Evolutionary conservation across 331 rosid species (phyloP).

Genomic region (Telfairia occidentalis): DNA sequence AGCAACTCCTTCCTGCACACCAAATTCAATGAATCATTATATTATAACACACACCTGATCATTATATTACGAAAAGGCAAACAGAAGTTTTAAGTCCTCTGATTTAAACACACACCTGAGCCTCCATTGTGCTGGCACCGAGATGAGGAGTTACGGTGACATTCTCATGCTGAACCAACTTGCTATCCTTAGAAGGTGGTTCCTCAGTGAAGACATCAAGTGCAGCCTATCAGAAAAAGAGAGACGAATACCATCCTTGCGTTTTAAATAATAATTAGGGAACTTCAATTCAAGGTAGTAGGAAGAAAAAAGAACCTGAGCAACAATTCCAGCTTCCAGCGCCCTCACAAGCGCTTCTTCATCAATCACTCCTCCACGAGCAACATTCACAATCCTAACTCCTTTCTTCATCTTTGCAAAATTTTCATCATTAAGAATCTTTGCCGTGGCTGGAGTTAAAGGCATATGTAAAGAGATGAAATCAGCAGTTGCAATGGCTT

Average conservation of each 20-base stretch:
- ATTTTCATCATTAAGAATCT: slow-evolving; percentile 60
- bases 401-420: slow-evolving; percentile 73
- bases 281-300: background rate
- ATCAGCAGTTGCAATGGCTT: slow-evolving; percentile 66
- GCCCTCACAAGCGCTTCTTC: slow-evolving; percentile 81
- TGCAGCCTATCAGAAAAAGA: slow-evolving; percentile 48
- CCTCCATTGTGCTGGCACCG: slow-evolving; percentile 82
- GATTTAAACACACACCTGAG: slow-evolving; percentile 44
- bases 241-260: background rate
- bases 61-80: background rate
- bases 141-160: slow-evolving; percentile 81
- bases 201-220: slow-evolving; percentile 81
- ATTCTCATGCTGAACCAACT: slow-evolving; percentile 49
- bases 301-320: slow-evolving; percentile 48
- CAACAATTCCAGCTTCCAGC: slow-evolving; percentile 66
- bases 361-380: slow-evolving; percentile 85
- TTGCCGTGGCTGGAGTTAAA: slow-evolving; percentile 59
- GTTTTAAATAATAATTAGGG: background rate
- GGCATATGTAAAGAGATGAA: slow-evolving; percentile 85
- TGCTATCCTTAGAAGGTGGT: slow-evolving; percentile 55
- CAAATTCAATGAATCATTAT: slow-evolving; percentile 13
- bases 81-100: background rate
- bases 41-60: no score
- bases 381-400: slow-evolving; percentile 71
- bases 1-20: slow-evolving; percentile 67